These are phyloP conservation scores for Metarhizium guizhouense DNA, from an alignment of 2,329 filamentous ascomycete species.

Conservation along the genomic window DNA sequence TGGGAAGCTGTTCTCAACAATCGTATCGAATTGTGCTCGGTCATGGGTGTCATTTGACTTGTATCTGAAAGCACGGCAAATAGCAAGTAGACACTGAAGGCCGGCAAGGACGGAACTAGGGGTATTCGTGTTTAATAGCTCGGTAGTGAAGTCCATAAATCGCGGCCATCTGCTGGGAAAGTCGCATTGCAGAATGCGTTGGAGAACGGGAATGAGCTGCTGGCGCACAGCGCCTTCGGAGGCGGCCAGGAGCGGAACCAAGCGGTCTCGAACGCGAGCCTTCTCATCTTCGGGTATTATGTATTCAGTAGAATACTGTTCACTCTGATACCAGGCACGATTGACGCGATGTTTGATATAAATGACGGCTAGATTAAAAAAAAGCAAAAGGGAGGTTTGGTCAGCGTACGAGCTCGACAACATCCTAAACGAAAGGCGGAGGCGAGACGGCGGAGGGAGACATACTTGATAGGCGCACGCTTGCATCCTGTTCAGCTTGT, in stretches of 20 bases:
- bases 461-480: constrained; percentile 82
- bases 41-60: constrained; percentile 70
- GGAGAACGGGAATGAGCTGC: constrained; percentile 87
- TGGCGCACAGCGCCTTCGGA: constrained; percentile 76
- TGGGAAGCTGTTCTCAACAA: constrained; percentile 85
- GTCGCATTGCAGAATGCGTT: constrained; percentile 93
- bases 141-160: constrained; percentile 87
- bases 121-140: constrained; percentile 80
- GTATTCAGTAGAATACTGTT: constrained; percentile 64
- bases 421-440: constrained; percentile 4
- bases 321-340: constrained; percentile 75
- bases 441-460: constrained; percentile 13
- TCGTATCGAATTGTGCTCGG: constrained; percentile 83
- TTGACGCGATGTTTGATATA: constrained; percentile 98
- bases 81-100: constrained; percentile 84
- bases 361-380: constrained; percentile 63
- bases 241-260: constrained; percentile 80
- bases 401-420: constrained; percentile 1
- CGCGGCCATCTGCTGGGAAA: constrained; percentile 91
- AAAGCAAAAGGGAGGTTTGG: neutral
- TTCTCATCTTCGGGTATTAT: constrained; percentile 86
- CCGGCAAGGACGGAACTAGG: constrained; percentile 83
- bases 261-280: constrained; percentile 71
- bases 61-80: constrained; percentile 93
- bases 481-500: constrained; percentile 76